These are phyloP conservation scores for Erythrobasidium hasegawianum DNA, from an alignment of 1,284 basidiomycete genomes.

Conservation along the genomic window DNA sequence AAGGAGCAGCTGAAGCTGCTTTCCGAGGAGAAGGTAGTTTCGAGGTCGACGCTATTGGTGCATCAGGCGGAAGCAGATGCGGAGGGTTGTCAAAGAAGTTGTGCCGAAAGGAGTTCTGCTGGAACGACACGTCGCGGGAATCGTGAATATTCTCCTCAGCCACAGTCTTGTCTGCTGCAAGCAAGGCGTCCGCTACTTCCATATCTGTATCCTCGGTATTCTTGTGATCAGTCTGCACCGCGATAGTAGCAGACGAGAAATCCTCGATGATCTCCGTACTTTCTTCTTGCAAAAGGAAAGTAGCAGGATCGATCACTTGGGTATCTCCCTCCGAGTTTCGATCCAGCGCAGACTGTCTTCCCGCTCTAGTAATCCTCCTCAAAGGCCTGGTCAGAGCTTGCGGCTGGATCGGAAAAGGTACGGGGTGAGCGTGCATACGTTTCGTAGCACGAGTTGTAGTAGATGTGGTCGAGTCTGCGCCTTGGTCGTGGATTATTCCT, in stretches of 20 bases:
- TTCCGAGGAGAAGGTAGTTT: no score
- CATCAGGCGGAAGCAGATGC: no score
- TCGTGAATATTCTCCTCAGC: no score
- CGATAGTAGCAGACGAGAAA: conserved; percentile 1
- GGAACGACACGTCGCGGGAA: no score
- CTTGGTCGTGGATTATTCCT: not conserved
- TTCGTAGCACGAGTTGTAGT: not conserved
- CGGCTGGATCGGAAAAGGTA: not conserved
- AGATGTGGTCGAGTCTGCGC: not conserved
- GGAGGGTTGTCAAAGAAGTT: no score
- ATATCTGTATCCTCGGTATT: no score
- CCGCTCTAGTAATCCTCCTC: not conserved
- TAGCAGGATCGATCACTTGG: not conserved
- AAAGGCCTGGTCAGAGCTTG: not conserved
- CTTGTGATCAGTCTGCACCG: not conserved
- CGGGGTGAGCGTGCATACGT: not conserved
- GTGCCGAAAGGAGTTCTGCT: no score
- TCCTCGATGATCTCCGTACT: conserved; percentile 25
- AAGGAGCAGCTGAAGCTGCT: no score
- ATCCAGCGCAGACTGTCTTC: not conserved
- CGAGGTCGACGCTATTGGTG: no score
- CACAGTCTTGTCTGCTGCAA: no score
- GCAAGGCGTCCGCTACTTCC: not conserved
- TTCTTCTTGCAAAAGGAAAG: not conserved
- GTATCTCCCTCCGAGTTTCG: not conserved